These are phyloP conservation scores for Dysphania ambrosioides DNA, from an alignment of 148 eudicot species.

Conservation along the genomic window DNA sequence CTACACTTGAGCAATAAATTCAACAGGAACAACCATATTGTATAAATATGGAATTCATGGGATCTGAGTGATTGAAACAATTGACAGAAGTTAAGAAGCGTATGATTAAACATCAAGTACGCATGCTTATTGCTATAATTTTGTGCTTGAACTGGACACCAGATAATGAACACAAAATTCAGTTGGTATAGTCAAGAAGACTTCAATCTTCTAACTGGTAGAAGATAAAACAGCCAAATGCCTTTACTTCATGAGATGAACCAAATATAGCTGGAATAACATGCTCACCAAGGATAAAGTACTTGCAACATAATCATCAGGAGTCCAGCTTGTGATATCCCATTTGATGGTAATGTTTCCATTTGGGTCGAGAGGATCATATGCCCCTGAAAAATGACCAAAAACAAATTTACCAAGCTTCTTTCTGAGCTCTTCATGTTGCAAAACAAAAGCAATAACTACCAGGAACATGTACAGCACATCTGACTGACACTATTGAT, in stretches of 20 bases:
- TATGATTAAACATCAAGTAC: not conserved
- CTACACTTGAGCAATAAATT: not conserved
- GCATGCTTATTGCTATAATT: not conserved
- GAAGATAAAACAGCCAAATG: not conserved
- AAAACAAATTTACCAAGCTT: not conserved
- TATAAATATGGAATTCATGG: not conserved
- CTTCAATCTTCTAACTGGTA: not conserved
- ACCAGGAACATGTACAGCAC: not conserved
- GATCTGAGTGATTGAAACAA: not conserved
- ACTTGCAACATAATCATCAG: conserved; percentile 86
- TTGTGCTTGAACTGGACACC: not conserved
- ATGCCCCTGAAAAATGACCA: conserved; percentile 53
- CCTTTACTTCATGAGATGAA: not conserved
- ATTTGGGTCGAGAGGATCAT: conserved; percentile 71
- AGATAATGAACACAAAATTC: not conserved
- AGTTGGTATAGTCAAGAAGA: not conserved
- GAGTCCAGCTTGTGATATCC: conserved; percentile 77
- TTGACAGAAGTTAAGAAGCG: not conserved
- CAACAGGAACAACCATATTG: not conserved
- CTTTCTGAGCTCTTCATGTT: not conserved
- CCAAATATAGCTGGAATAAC: not conserved
- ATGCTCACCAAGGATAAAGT: not conserved
- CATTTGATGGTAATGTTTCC: conserved; percentile 91
- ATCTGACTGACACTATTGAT: not conserved
- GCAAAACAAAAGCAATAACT: not conserved